phyloP scores from a whole-genome alignment of 2,329 filamentous ascomycete species.

The Exophiala mesophila region DNA sequence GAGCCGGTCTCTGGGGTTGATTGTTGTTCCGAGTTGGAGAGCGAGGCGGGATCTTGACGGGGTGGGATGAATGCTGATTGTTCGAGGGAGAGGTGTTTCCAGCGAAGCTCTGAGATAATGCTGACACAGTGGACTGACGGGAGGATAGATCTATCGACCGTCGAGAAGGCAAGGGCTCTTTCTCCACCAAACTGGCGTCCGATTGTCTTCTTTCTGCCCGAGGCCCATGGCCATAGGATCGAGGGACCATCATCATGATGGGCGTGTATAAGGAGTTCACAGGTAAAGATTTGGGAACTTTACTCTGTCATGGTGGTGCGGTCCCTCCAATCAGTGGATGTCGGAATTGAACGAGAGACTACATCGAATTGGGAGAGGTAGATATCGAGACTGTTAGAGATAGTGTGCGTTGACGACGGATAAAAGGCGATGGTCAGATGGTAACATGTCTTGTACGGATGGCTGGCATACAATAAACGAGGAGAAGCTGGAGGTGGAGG shows the following conservation, averaged over 20 bases:
- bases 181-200: conserved; percentile 17
- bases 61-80: conserved; percentile 9
- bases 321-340: no score
- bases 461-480: no score
- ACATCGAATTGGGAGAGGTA: no score
- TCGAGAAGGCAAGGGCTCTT: conserved; percentile 6
- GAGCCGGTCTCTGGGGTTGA: conserved; percentile 8
- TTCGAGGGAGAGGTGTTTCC: conserved; percentile 6
- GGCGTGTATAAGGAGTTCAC: no score
- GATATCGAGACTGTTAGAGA: no score
- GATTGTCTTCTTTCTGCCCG: conserved; percentile 27
- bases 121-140: conserved; percentile 10
- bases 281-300: no score
- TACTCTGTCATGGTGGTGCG: no score
- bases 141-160: conserved; percentile 1
- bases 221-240: conserved; percentile 36
- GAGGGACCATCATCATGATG: conserved; percentile 38
- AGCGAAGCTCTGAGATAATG: conserved; percentile 14
- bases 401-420: no score
- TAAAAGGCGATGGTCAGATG: no score
- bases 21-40: conserved; percentile 1
- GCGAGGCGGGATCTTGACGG: conserved; percentile 16
- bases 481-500: no score
- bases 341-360: no score
- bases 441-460: no score